Evolutionary conservation across 2,329 filamentous ascomycete species (phyloP), one percentile per base, ranked within the genome.

Genomic region (Exophiala bonariae): DNA sequence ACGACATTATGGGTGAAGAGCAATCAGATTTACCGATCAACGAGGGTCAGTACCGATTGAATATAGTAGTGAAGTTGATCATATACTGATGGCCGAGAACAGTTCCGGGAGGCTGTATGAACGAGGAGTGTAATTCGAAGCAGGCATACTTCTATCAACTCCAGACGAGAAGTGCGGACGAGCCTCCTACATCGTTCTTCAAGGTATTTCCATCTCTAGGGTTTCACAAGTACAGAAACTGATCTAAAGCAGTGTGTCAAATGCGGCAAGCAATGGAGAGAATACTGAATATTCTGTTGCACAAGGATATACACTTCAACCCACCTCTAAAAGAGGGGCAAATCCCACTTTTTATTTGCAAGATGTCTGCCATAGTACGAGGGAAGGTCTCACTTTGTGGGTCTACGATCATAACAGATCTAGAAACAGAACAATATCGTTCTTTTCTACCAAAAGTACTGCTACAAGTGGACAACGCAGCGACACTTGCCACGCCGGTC

Each of bases 141-240:
- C 83, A 89, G 73, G 93, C 93, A 3, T 95, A 91, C 55, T 97
- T 92, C 75, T 95, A 91, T 75, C 89, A 96, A 76, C 83, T 97
- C 60, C 93, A 99, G 78, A 97, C 97, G 71, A 84, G 93, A 60
- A 95, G 89, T 76, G 93, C 93, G 42, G 93, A 99, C 72, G 93
- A 99, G 77, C 93, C 93, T 51, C 96, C 96, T 87, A 99, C 93
- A 58, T 92, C 84, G 51, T 97, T 97, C 71, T 95, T 86, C 72
- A 93, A 90, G 81, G 87, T 89, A 63, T 44, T 71, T 11, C 33
- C 4, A 33, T 19, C 20, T 23, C 8, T 6, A 18, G n/a, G n/a
- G n/a, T 38, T 41, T 47, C 52, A 55, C 48, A 47, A 39, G 9
- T 28, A 33, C 44, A 54, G 55, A 61, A 44, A 58, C 50, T 62